Evolutionary conservation across 2,329 filamentous ascomycete genomes (phyloP), one percentile per base, ranked within the genome.

Genomic region (Trichophyton benhamiae): DNA sequence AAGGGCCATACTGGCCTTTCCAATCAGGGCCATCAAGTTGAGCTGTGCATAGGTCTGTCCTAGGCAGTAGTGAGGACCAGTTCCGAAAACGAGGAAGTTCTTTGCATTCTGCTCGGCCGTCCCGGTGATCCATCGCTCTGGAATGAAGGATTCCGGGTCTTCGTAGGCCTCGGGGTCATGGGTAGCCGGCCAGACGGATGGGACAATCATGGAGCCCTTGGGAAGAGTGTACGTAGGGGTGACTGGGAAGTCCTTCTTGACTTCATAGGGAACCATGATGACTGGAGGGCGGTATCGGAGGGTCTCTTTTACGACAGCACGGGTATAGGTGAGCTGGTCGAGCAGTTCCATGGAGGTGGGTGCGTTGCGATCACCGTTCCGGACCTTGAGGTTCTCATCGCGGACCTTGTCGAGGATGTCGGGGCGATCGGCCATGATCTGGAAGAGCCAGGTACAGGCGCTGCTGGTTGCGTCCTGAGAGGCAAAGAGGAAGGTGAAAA

Each of bases 71-170:
- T 97, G 94, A 68, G 94, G 89, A 6, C 94, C 94, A 17, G 89
- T 91, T 69, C 94, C 94, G 69, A 99, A 97, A 17, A 97, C 91
- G 59, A 99, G 82, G 80, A 87, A 97, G 80, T 97, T 99, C 86
- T 96, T 97, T 72, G 86, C 87, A 67, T 92, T 87, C 74, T 87
- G 84, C 75, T 96, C 91, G 11, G 92, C 94, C 68, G 91, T 88
- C 63, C 92, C 94, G 1, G 82, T 83, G 74, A 92, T 92, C 84
- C 94, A 97, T 68, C 92, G 84, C 67, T 96, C 91, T 1, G 92
- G 92, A 69, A 95, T 87, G 72, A 91, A 97, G 48, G 82, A 80
- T 70, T 97, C 92, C 1, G 94, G 90, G 70, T 94, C 87, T 60
- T 88, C 84, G 74, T 97, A 99, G 7, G 92, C 88, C 62, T 96